Evolutionary conservation across 2,329 filamentous ascomycete genomes (phyloP).

Genomic region (Cyanodermella asteris): DNA sequence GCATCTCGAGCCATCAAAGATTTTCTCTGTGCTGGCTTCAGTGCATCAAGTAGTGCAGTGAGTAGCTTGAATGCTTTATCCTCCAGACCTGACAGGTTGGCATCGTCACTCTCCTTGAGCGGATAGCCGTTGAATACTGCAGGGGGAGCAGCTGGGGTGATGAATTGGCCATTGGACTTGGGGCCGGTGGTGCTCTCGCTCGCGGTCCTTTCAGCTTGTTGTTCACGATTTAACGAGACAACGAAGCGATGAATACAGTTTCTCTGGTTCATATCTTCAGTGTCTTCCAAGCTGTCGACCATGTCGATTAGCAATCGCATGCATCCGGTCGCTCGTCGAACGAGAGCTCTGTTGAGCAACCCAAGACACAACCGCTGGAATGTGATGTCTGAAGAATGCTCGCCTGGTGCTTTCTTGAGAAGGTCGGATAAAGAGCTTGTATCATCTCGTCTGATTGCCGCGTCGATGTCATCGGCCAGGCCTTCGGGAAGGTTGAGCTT

Average conservation of each 20-base stretch:
- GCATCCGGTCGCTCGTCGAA: conserved; percentile 43
- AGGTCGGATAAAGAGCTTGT: conserved; percentile 25
- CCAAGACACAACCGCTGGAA: conserved; percentile 21
- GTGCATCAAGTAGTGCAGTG: conserved; percentile 39
- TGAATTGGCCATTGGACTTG: conserved; percentile 47
- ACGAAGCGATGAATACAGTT: conserved; percentile 87
- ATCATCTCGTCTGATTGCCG: conserved; percentile 49
- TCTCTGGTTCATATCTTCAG: conserved; percentile 79
- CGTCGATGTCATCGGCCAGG: conserved; percentile 49
- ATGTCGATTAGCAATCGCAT: conserved; percentile 49
- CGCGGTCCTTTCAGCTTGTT: conserved; percentile 30
- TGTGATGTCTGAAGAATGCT: conserved; percentile 7
- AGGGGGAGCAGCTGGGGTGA: conserved; percentile 56
- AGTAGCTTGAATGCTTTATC: conserved; percentile 56
- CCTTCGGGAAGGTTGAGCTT: conserved; percentile 48
- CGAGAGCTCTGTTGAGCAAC: conserved; percentile 56
- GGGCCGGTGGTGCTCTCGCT: conserved; percentile 29
- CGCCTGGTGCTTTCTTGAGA: conserved; percentile 11
- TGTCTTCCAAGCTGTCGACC: conserved; percentile 54
- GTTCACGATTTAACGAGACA: conserved; percentile 61
- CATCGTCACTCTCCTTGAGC: conserved; percentile 41
- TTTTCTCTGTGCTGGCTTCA: conserved; percentile 43
- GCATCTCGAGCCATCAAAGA: conserved; percentile 51
- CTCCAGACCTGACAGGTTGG: conserved; percentile 39
- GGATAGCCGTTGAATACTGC: conserved; percentile 39